Conservation (phyloP, 345 rosid species). For the Lepidium sativum region DNA sequence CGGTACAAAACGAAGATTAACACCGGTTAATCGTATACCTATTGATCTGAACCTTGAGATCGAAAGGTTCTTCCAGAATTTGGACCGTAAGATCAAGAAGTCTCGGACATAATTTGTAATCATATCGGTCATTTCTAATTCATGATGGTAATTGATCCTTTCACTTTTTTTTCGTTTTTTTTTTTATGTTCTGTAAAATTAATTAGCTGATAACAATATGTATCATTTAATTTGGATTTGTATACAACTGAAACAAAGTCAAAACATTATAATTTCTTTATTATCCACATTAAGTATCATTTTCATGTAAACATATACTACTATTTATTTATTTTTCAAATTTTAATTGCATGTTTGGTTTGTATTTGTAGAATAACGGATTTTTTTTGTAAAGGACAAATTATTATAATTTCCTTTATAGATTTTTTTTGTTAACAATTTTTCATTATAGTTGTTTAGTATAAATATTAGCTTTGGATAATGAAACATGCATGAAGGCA, state of each 20-base stretch:
- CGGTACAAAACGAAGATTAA: slow-evolving; percentile 29
- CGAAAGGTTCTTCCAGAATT: slow-evolving; percentile 36
- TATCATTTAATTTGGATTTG: slow-evolving; percentile 2
- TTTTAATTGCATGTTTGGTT: background rate
- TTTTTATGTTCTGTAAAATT: slow-evolving; percentile 14
- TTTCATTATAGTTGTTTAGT: background rate
- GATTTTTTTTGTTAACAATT: no score
- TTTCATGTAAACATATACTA: background rate
- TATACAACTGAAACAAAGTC: slow-evolving; percentile 1
- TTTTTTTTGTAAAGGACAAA: no score
- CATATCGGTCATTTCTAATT: slow-evolving; percentile 15
- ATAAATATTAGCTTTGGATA: background rate
- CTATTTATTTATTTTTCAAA: background rate
- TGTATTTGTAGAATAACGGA: background rate
- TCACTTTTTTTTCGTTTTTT: background rate
- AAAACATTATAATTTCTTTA: background rate
- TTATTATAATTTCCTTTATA: no score
- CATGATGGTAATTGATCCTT: slow-evolving; percentile 22
- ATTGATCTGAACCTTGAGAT: slow-evolving; percentile 40
- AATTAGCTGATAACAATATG: slow-evolving; percentile 13
- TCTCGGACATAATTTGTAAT: slow-evolving; percentile 35
- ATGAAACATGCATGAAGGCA: background rate
- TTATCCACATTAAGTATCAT: background rate
- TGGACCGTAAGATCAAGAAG: slow-evolving; percentile 48
- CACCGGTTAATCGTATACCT: slow-evolving; percentile 22